Evolutionary conservation across 768 basidiomycete species (phyloP).

Genomic region (Coprinopsis strossmayeri): DNA sequence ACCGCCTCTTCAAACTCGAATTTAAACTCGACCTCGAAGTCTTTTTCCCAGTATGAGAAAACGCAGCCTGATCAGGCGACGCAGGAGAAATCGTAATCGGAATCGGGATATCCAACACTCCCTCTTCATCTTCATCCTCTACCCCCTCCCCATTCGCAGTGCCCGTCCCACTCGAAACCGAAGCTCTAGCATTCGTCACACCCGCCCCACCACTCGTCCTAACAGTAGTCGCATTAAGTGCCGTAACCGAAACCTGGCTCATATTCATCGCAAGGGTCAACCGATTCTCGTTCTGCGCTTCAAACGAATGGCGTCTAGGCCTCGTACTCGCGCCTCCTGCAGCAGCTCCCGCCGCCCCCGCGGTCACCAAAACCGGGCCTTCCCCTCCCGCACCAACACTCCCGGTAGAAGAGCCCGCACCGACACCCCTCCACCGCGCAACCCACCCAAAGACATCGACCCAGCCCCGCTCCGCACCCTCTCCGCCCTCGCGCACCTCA

Average conservation of each 20-base stretch:
- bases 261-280: not conserved
- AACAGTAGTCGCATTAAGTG: conserved; percentile 3
- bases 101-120: conserved; percentile 17
- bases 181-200: not conserved
- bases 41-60: too few species aligned
- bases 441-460: conserved; percentile 85
- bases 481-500: conserved; percentile 82
- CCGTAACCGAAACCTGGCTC: not conserved
- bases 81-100: conserved; percentile 62
- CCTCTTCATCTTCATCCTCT: conserved; percentile 1
- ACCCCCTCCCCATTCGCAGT: not conserved
- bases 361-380: not conserved
- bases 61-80: conserved; percentile 32
- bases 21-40: conserved; percentile 5
- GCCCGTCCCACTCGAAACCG: not conserved
- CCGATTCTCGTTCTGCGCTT: not conserved
- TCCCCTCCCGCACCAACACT: not conserved
- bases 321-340: not conserved
- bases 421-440: conserved; percentile 44
- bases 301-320: not conserved
- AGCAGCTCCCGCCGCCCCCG: not conserved
- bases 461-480: conserved; percentile 75
- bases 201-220: too few species aligned
- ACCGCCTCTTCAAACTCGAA: conserved; percentile 2
- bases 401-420: conserved; percentile 7